Evolutionary conservation across 1,284 basidiomycete species (phyloP), one percentile per base, ranked within the genome.

Genomic region (Porogramme epimiltina): DNA sequence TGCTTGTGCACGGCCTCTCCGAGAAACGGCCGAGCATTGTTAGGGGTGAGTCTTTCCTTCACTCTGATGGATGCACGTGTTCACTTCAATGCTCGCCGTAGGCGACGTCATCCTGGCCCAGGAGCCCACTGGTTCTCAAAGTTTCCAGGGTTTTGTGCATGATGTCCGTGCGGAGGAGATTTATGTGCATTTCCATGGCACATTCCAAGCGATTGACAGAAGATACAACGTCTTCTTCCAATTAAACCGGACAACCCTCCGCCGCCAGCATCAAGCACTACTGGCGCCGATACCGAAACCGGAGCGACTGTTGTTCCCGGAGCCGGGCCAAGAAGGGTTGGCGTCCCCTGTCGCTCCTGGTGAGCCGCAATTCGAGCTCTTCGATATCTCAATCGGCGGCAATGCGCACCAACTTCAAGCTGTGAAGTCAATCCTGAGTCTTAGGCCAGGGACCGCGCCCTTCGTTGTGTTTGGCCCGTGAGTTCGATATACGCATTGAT

Each of bases 381-480:
- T 73, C 56, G 83, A 87, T 55, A 54, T 61, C 0, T 62, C 76
- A 2, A 75, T 89, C 37, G 70, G 64, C 0, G 59, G 48, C 0
- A 88, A 89, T 59, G 48, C 65, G 0, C 71, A 76, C 8, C 85
- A 88, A 56, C 58, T 76, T 1, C 73, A 73, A 50, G 84, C 84
- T 4, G 77, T 87, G 1, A 65, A 67, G 3, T 77, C 80, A 0
- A 84, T 87, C 33, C 52, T 78, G 5, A 62, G 64, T 13, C 70
- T 74, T 39, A 66, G 69, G 9, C 61, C 72, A 2, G 81, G 81
- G 1, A 74, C 79, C 1, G 68, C 73, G 0, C 82, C 84, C 0
- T 88, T 87, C 56, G 68, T 82, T 10, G 66, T 87, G 1, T 87
- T 84, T 66, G 86, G 86, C 23, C 85, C 86, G 83, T 85, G 67